phyloP scores from a whole-genome alignment of 1,284 basidiomycete genomes.

The Pseudozyma hubeiensis region DNA sequence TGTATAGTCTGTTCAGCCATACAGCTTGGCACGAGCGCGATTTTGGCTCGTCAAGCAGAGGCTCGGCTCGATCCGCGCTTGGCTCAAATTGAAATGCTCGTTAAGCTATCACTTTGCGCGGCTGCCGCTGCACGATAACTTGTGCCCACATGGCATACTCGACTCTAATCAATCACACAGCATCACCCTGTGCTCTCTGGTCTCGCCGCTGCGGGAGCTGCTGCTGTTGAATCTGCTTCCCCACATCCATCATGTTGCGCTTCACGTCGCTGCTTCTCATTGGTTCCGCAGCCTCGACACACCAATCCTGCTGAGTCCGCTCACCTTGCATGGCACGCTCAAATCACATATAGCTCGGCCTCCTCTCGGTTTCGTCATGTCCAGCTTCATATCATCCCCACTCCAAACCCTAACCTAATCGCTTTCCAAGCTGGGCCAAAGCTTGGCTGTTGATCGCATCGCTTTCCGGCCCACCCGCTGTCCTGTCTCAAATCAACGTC shows the following conservation, averaged over 20 bases:
- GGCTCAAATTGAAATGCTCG: not conserved
- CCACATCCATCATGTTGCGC: not conserved
- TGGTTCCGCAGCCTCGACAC: not conserved
- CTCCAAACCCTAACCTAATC: not conserved
- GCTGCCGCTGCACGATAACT: not conserved
- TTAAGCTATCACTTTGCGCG: constrained; percentile 3
- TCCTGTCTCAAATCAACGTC: too few relatives aligned
- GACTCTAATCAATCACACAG: too few relatives aligned
- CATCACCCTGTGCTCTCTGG: not conserved
- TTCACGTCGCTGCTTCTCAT: too few relatives aligned
- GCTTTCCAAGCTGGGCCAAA: not conserved
- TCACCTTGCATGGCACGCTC: not conserved
- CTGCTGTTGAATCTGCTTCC: not conserved
- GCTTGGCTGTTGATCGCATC: too few relatives aligned
- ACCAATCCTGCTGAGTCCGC: not conserved
- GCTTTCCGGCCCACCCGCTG: too few relatives aligned
- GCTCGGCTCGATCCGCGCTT: not conserved
- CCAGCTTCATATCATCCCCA: not conserved
- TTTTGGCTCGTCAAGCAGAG: not conserved
- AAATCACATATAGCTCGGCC: constrained; percentile 1
- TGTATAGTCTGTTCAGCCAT: too few relatives aligned
- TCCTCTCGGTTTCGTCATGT: not conserved
- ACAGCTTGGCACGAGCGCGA: too few relatives aligned
- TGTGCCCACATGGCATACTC: not conserved
- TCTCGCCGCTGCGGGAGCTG: too few relatives aligned